A percentile compares a stretch with the other conserved stretches of the same genome.
Conservation (phyloP, 345 rosid genomes). For the Populus simonii region DNA sequence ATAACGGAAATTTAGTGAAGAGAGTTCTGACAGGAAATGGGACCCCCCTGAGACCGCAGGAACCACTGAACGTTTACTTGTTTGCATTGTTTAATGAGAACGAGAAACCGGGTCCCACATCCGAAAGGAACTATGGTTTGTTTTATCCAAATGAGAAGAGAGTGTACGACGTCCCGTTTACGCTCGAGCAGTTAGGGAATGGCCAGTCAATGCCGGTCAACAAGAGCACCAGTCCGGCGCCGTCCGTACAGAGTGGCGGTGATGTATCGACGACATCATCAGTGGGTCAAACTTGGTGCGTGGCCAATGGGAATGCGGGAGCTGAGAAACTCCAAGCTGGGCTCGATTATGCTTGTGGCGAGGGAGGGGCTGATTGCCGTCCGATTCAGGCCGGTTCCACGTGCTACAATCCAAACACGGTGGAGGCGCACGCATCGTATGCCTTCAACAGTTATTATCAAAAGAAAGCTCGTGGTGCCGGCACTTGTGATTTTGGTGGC, state of each 20-base stretch:
- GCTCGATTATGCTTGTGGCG: conserved; percentile 83
- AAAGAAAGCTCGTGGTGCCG: conserved; percentile 60
- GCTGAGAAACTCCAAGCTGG: conserved; percentile 61
- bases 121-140: conserved; percentile 25
- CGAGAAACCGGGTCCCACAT: conserved; percentile 29
- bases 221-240: conserved; percentile 33
- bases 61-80: conserved; percentile 25
- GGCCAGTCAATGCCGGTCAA: conserved; percentile 24
- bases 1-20: conserved; percentile 32
- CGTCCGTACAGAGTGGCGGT: conserved; percentile 12
- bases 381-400: conserved; percentile 66
- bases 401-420: conserved; percentile 70
- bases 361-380: conserved; percentile 84
- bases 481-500: conserved; percentile 84
- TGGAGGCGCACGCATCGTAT: conserved; percentile 90
- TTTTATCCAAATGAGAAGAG: conserved; percentile 26
- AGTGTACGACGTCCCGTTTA: conserved; percentile 21
- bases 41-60: conserved; percentile 25
- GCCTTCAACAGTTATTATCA: conserved; percentile 95
- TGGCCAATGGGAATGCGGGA: conserved; percentile 64
- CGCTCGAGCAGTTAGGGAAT: conserved; percentile 6
- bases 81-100: conserved; percentile 33
- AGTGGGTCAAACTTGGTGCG: conserved; percentile 57
- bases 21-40: conserved; percentile 27
- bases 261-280: conserved; percentile 9